Evolutionary conservation across 805 yeast species (phyloP).

Genomic region (Komagataella pastoris): DNA sequence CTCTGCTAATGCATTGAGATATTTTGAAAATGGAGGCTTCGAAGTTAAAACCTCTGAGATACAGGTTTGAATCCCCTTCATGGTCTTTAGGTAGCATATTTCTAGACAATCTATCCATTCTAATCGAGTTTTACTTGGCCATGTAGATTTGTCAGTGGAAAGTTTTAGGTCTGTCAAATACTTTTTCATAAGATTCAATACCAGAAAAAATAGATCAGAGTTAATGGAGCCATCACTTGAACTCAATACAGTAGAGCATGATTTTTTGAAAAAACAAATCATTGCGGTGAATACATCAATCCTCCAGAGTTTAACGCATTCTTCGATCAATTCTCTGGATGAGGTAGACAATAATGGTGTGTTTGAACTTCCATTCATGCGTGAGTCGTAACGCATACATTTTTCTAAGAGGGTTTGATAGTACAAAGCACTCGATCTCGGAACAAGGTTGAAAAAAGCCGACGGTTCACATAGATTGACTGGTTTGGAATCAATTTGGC

Average conservation of each 20-base stretch:
- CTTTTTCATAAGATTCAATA: neutral
- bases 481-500: conserved; percentile 17
- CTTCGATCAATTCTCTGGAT: neutral
- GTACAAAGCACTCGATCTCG: conserved; percentile 39
- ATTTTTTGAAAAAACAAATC: conserved; percentile 7
- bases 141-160: neutral
- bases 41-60: neutral
- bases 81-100: neutral
- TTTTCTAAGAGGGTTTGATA: neutral
- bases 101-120: neutral
- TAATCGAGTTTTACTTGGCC: neutral
- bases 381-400: neutral
- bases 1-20: neutral
- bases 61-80: neutral
- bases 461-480: conserved; percentile 19
- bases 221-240: conserved; percentile 14
- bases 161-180: neutral
- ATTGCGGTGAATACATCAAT: conserved; percentile 31
- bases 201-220: neutral
- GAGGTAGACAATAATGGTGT: neutral
- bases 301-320: conserved; percentile 14
- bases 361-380: neutral
- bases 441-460: conserved; percentile 31
- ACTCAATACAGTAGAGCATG: conserved; percentile 9
- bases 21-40: neutral